Conservation (phyloP, 192 early-diverging fungal species). For the Diversispora epigaea region DNA sequence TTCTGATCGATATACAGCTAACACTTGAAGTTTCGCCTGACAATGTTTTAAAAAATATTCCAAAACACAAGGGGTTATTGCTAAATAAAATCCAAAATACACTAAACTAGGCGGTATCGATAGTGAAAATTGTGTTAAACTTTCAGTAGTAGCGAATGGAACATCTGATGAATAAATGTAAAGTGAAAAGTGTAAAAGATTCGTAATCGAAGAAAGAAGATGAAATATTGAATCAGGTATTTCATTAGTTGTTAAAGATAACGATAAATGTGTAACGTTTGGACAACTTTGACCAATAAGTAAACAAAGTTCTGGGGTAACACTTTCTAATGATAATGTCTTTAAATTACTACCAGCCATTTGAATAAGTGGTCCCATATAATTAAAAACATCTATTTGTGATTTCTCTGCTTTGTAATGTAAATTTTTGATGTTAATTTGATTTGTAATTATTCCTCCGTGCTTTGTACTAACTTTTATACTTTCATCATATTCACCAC, state of each 20-base stretch:
- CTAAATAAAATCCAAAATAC: slow-evolving; percentile 9
- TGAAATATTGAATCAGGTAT: not conserved
- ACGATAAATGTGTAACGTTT: slow-evolving; percentile 16
- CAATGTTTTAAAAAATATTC: slow-evolving; percentile 14
- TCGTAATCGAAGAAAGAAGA: not conserved
- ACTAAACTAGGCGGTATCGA: not conserved
- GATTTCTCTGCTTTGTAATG: slow-evolving; percentile 7
- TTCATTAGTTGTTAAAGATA: slow-evolving; percentile 5
- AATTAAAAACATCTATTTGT: not conserved
- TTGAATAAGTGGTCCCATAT: not conserved
- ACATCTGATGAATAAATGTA: not conserved
- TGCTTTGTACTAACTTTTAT: not conserved
- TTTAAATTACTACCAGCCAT: not conserved
- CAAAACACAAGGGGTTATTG: not conserved
- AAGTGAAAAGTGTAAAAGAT: not conserved
- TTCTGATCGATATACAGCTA: not conserved
- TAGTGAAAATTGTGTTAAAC: not conserved
- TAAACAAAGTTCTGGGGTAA: not conserved
- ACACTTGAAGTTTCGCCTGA: not conserved
- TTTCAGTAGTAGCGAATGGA: not conserved
- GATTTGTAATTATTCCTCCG: no score
- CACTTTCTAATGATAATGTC: not conserved
- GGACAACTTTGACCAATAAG: not conserved
- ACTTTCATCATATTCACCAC: not conserved
- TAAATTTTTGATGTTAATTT: slow-evolving; percentile 14